Conservation (phyloP, 305 asterid genomes). For the Fraxinus sp. region DNA sequence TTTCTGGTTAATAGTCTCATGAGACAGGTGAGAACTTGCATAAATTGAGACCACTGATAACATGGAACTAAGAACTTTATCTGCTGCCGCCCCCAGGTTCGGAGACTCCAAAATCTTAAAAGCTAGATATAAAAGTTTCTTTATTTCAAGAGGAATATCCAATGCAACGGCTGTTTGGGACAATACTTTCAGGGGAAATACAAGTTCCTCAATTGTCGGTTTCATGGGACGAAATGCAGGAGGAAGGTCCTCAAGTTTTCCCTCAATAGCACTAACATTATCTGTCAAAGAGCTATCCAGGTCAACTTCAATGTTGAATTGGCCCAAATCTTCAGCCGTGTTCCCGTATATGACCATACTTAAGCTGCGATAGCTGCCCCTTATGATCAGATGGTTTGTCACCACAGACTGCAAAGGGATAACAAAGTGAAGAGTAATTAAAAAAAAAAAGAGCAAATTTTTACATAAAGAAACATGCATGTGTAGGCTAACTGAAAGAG, state of each 20-base stretch:
- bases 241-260: conserved; percentile 91
- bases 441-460: not conserved
- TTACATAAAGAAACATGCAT: not conserved
- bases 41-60: conserved; percentile 57
- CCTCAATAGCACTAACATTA: conserved; percentile 69
- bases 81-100: conserved; percentile 47
- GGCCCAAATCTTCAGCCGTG: conserved; percentile 94
- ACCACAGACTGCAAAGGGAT: conserved; percentile 65
- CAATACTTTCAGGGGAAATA: conserved; percentile 59
- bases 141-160: conserved; percentile 63
- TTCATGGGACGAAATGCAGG: conserved; percentile 73
- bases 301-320: conserved; percentile 90
- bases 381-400: conserved; percentile 87
- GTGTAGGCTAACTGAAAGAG: not conserved
- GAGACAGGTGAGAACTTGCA: conserved; percentile 39
- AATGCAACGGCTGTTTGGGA: conserved; percentile 41
- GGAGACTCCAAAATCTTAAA: conserved; percentile 55
- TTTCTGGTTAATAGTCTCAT: conserved; percentile 32
- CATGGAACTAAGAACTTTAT: conserved; percentile 51
- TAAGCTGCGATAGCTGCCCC: conserved; percentile 97
- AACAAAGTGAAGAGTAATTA: not conserved
- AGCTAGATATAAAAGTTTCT: conserved; percentile 52
- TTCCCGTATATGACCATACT: conserved; percentile 96
- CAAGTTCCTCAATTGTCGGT: conserved; percentile 62
- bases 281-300: conserved; percentile 76